Evolutionary conservation across 495 filamentous ascomycete genomes (phyloP).

Genomic region (Neurospora discreta): DNA sequence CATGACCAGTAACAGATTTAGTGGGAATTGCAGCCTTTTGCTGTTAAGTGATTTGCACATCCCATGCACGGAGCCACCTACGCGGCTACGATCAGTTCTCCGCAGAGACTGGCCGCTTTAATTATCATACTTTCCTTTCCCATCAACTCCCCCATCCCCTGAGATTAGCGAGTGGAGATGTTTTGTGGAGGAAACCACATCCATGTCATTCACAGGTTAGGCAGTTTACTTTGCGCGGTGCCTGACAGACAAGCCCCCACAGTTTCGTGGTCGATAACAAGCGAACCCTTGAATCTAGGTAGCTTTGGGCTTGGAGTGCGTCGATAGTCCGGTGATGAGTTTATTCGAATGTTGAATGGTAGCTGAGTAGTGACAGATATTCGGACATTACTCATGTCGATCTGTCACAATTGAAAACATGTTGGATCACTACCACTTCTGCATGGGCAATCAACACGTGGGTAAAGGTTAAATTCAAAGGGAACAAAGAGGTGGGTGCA

Average conservation of each 20-base stretch:
- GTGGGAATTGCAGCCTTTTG: no score
- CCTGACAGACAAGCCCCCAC: neutral
- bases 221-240: neutral
- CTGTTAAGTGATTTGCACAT: no score
- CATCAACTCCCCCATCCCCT: neutral
- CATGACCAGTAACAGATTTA: no score
- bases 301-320: neutral
- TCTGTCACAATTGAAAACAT: neutral
- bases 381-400: neutral
- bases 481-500: neutral
- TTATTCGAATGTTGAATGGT: neutral
- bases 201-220: neutral
- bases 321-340: neutral
- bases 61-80: neutral
- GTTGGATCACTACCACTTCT: neutral
- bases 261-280: neutral
- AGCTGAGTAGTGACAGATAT: neutral
- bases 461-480: neutral
- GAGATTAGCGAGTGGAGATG: neutral
- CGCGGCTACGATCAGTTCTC: neutral
- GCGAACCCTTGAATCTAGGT: neutral
- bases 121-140: neutral
- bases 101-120: neutral
- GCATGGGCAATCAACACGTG: neutral
- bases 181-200: neutral